Percentiles rank a stretch among this genome's conserved stretches.
phyloP scores from a whole-genome alignment of 441 rosid species.

The Jatropha multifida region DNA sequence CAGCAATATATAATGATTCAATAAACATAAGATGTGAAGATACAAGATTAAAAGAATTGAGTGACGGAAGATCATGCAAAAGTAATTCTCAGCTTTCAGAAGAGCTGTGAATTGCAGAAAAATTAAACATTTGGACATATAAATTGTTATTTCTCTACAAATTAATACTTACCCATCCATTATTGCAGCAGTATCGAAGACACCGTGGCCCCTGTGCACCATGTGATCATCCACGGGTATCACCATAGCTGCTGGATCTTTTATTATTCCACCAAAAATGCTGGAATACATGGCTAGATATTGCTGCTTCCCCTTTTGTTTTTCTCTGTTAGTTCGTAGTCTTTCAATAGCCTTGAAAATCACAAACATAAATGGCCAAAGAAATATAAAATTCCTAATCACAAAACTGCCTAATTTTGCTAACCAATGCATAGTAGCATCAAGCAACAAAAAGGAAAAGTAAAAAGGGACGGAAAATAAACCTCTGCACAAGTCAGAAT shows the following conservation, averaged over 20 bases:
- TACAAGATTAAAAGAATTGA: background rate
- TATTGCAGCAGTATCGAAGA: constrained; percentile 86
- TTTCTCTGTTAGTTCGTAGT: constrained; percentile 44
- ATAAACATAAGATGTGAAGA: background rate
- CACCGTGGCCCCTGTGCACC: constrained; percentile 95
- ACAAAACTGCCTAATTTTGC: background rate
- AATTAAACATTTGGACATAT: background rate
- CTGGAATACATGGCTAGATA: constrained; percentile 89
- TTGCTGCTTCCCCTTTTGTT: constrained; percentile 47
- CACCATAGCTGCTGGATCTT: constrained; percentile 79
- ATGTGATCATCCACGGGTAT: constrained; percentile 91
- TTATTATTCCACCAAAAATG: constrained; percentile 66
- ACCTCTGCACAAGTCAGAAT: constrained; percentile 66
- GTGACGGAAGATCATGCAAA: background rate
- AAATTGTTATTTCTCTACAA: background rate
- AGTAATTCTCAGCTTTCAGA: no score
- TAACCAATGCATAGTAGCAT: background rate
- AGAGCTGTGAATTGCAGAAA: background rate
- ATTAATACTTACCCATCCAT: constrained; percentile 60
- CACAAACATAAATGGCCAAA: background rate
- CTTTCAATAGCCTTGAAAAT: constrained; percentile 59
- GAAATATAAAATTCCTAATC: background rate
- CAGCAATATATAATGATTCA: background rate
- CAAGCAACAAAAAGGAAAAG: background rate
- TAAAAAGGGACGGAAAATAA: constrained; percentile 8